These are phyloP conservation scores for Trapa bicornis DNA, from an alignment of 345 rosid species.

Conservation along the genomic window DNA sequence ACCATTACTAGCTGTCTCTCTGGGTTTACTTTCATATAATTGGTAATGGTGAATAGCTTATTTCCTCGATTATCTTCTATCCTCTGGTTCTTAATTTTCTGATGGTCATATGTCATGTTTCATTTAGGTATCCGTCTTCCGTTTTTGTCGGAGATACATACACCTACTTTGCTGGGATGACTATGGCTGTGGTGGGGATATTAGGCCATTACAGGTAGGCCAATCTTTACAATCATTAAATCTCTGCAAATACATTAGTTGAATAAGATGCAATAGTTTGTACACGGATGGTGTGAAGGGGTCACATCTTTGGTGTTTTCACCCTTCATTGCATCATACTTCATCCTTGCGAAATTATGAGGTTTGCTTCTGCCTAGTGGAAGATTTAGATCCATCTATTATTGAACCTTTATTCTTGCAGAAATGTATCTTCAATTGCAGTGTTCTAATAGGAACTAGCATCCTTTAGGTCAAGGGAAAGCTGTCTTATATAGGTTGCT, in stretches of 20 bases:
- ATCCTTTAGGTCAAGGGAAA: neutral
- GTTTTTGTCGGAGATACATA: constrained; percentile 98
- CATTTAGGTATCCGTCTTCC: constrained; percentile 81
- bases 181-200: constrained; percentile 94
- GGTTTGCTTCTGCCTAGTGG: neutral
- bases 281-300: neutral
- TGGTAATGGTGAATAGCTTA: constrained; percentile 35
- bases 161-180: constrained; percentile 95
- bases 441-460: neutral
- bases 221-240: neutral
- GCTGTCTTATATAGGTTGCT: neutral
- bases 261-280: neutral
- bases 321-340: neutral
- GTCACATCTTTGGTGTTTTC: neutral
- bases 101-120: constrained; percentile 10
- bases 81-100: neutral
- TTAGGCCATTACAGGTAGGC: constrained; percentile 86
- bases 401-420: neutral
- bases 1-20: constrained; percentile 80
- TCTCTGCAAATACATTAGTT: neutral
- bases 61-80: neutral
- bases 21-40: constrained; percentile 78
- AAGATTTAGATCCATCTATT: neutral
- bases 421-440: neutral
- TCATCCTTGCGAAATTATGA: neutral